Base-by-base conservation (phyloP, 495 filamentous ascomycete genomes). In the Jackrogersella minutella region DNA sequence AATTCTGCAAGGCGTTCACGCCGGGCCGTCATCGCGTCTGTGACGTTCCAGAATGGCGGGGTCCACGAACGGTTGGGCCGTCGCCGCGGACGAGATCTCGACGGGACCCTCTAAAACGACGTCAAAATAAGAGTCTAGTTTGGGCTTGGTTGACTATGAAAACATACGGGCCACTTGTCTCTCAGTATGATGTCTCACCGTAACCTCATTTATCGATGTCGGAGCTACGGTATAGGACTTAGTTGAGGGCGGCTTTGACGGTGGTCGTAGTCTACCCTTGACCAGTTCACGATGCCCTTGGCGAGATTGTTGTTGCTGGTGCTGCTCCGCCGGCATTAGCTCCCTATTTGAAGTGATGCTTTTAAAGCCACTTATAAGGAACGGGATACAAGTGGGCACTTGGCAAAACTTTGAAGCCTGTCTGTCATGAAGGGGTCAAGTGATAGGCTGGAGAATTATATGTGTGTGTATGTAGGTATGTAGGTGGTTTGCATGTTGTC, bases 11-110 rank as follows among this genome's bases (percentile, higher is more conserved):
- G 44, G 14, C 10, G 26, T 37, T 62, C 34, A 68, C 14, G 53
- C 33, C 47, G 47, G 39, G 39, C 37, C 59, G 55, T 30, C 50
- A 24, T 22, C 57, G 60, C 58, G 57, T 26, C 57, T 63, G 52
- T 41, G 64, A 46, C 58, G 67, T 61, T 76, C 66, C 36, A 81
- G 49, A 54, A 74, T 69, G 0, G 74, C 69, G 6, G 77, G 77
- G 59, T 81, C 73, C 43, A 81, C 68, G 51, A 81, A 79, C 10
- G 78, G 77, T 49, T 79, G 75, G 28, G 76, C 72, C 31, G 74
- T 67, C 10, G 71, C 70, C 14, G 59, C 73, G 39, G 77, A 78
- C n/a, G 71, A 74, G 54, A 78, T 74, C 40, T 74, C 67, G 28
- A 70, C 39, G 33, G 64, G 55, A 50, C 17, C 46, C 14, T 56